Evolutionary conservation across 345 rosid genomes (phyloP), one percentile per base, ranked within the genome.

Genomic region (Acer campestre): DNA sequence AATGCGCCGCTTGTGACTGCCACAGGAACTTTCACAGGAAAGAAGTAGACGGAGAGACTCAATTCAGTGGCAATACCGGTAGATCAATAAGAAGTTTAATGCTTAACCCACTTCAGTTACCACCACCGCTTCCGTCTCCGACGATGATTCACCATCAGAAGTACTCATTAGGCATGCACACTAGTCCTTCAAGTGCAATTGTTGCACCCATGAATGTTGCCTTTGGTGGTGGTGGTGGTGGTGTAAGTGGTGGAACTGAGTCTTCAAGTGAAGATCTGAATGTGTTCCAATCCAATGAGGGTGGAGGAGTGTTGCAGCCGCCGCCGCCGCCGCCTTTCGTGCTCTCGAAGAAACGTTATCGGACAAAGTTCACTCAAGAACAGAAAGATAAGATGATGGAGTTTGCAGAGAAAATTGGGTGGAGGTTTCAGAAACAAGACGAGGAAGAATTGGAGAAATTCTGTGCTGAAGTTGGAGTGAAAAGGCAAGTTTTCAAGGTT

Each of bases 21-120:
- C 99, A 95, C 90, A 90, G 99, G 16, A 95, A 93, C 83, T 95
- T 95, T 70, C 99, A 95, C 86, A 88, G 97, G 64, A 93, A 88
- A 78, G 97, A 93, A 61, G 75, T 86, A 13, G 92, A 90, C 18
- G 87, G 90, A 1, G 88, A 86, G 81, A 77, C 84, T n/a, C 86
- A 77, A 61, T 80, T 82, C 66, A 73, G 81, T 7, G 63, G 69
- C 27, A 78, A 74, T 68, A 74, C 78, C 2, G 66, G 81, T 22
- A 67, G 84, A 46, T 35, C 38, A 4, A 35, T 35, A 35, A 71
- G 78, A n/a, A 53, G 78, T 13, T 7, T 87, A 49, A 55, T 90
- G 84, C 75, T 85, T 29, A 82, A 83, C 76, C 86, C 87, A 13
- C 88, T 91, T 58, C 91, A 85, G 82, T 84, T 90, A 25, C 93